Evolutionary conservation across 1,139 yeast species (phyloP), one percentile per base, ranked within the genome.

Genomic region (Tardiomyces depauwii): DNA sequence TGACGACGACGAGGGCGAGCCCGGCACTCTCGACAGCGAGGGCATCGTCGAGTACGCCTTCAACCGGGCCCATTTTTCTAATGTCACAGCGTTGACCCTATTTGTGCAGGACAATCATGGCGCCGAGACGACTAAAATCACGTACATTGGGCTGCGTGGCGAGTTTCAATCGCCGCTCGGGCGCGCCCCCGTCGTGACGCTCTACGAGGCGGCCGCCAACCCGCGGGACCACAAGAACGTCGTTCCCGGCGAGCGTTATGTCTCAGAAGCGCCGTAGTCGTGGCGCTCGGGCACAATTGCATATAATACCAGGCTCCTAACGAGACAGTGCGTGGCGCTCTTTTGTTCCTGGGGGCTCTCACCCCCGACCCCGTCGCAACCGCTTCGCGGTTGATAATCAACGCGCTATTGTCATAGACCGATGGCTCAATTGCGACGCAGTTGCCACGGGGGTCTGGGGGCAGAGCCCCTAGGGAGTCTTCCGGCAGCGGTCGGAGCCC

Each of bases 161-260:
- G 93, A 84, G 53, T 80, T 72, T 61, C 74, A 81, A 3, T 78
- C 51, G 42, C 51, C 77, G 47, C 63, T 80, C 50, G 66, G 70
- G 44, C 76, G 72, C 55, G 86, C 77, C 49, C 95, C 95, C 0
- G 79, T 85, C 18, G 73, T 82, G 18, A 73, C 95, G 1, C 59
- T 83, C 25, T 89, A 89, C 62, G 97, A 89, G 63, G 78, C 88
- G 50, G 95, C 96, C 1, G 93, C 97, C 6, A 88, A 88, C 59
- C 96, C 96, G 0, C 78, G 82, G 2, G 96, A 89, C 60, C 96
- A 89, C 63, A 80, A 80, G 58, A 76, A 71, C 21, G 10, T 43
- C 30, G 25, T 36, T 5, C 39, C 53, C 19, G 60, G 57, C 2
- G 64, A 56, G 18, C 18, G 19, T 19, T 14, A n/a, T 13, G 19